phyloP scores from a whole-genome alignment of 352 stramenopile species.

The Globisporangium perplexum region DNA sequence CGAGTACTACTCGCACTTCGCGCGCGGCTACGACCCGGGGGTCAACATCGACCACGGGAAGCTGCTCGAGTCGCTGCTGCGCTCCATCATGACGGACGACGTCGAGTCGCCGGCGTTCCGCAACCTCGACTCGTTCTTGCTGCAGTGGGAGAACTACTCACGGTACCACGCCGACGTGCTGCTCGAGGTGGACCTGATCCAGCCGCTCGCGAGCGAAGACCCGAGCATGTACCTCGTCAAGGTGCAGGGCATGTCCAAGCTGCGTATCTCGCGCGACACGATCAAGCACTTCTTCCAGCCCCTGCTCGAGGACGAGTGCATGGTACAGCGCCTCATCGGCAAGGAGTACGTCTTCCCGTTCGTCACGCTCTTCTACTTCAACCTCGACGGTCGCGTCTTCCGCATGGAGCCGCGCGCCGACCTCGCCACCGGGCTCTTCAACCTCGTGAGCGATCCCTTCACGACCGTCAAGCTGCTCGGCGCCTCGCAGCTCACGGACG shows the following conservation, averaged over 20 bases:
- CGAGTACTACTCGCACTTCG: conserved; percentile 48
- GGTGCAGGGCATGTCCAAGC: conserved; percentile 30
- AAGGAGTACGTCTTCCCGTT: conserved; percentile 54
- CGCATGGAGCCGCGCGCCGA: conserved; percentile 46
- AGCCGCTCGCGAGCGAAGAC: conserved; percentile 30
- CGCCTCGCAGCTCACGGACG: conserved; percentile 41
- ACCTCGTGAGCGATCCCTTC: conserved; percentile 49
- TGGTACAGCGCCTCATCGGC: conserved; percentile 61
- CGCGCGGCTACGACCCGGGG: conserved; percentile 33
- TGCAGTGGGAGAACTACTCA: conserved; percentile 59
- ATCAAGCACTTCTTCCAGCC: conserved; percentile 63
- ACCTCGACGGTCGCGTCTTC: conserved; percentile 38
- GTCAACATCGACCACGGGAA: conserved; percentile 10
- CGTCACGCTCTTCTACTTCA: conserved; percentile 51
- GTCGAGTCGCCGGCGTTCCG: conserved; percentile 46
- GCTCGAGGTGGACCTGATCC: conserved; percentile 26
- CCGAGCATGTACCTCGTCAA: conserved; percentile 30
- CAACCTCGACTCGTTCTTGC: conserved; percentile 43
- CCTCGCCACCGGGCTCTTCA: conserved; percentile 38
- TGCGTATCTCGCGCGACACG: conserved; percentile 56
- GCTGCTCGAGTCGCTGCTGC: conserved; percentile 31
- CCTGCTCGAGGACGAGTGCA: conserved; percentile 39
- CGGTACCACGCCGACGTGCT: conserved; percentile 43
- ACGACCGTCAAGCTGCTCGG: conserved; percentile 45
- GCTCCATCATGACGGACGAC: conserved; percentile 39